A percentile compares a stretch with the other conserved stretches of the same genome.
Conservation (phyloP, 208 protist genomes). For the Spongospora subterranea region DNA sequence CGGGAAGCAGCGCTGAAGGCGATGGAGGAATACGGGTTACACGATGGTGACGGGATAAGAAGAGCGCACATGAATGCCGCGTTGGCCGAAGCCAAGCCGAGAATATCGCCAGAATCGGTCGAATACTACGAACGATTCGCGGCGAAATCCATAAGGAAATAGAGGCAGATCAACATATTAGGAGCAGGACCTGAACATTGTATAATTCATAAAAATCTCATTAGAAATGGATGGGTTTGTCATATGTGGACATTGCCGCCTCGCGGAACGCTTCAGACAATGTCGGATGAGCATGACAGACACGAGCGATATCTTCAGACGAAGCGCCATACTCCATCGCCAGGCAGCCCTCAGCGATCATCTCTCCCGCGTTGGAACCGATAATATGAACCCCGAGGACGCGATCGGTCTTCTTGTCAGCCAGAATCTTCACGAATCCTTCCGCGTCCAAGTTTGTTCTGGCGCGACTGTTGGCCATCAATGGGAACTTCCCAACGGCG, state of each 20-base stretch:
- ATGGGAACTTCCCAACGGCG: constrained; percentile 96
- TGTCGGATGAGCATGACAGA: constrained; percentile 98
- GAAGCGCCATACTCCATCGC: constrained; percentile 97
- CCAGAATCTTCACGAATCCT: constrained; percentile 72
- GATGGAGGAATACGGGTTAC: constrained; percentile 80
- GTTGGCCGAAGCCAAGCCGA: constrained; percentile 45
- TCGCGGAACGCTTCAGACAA: constrained; percentile 98
- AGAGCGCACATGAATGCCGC: constrained; percentile 3
- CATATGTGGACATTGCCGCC: constrained; percentile 90
- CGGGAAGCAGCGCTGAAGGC: constrained; percentile 91
- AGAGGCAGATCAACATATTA: not conserved
- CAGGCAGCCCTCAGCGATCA: constrained; percentile 90
- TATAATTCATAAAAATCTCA: not conserved
- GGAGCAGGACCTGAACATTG: not conserved
- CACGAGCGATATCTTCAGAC: constrained; percentile 94
- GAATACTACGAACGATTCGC: constrained; percentile 59
- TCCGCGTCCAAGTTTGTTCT: constrained; percentile 76
- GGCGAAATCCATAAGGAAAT: not conserved
- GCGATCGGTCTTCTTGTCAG: constrained; percentile 91
- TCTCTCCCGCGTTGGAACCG: constrained; percentile 89
- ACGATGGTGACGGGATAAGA: not conserved
- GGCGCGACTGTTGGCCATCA: constrained; percentile 96
- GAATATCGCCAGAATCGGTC: constrained; percentile 10
- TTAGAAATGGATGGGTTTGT: constrained; percentile 98
- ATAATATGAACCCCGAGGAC: constrained; percentile 98